Percentiles rank a stretch among this genome's conserved stretches.
These are phyloP conservation scores for Solanum dulcamara DNA, from an alignment of 257 asterid species.

Conservation along the genomic window DNA sequence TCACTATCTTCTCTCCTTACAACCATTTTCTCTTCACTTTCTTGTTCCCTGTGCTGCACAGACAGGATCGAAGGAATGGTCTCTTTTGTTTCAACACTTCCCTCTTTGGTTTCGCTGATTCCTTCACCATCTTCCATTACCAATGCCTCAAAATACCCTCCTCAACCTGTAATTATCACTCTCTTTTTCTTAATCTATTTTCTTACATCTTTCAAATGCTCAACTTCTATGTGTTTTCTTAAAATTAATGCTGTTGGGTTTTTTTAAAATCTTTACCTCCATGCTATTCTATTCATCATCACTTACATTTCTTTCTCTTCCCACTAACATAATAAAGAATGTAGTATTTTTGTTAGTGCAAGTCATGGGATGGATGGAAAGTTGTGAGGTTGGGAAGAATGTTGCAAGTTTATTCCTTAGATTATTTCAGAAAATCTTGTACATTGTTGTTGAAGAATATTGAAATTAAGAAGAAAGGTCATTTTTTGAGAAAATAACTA, in stretches of 20 bases:
- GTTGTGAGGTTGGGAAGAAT: neutral
- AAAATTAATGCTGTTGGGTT: neutral
- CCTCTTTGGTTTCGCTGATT: slow-evolving; percentile 33
- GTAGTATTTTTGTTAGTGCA: neutral
- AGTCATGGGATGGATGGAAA: neutral
- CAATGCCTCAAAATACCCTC: slow-evolving; percentile 12
- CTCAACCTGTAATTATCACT: slow-evolving; percentile 30
- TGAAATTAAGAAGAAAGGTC: neutral
- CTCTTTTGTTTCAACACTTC: slow-evolving; percentile 66
- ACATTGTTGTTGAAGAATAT: neutral
- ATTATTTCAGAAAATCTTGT: neutral
- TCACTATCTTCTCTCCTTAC: neutral
- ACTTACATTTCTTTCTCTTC: neutral
- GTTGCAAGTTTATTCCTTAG: neutral
- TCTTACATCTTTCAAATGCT: neutral
- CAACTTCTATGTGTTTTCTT: neutral
- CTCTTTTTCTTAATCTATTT: neutral
- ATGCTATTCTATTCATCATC: neutral
- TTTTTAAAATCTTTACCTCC: neutral
- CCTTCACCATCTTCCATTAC: slow-evolving; percentile 24
- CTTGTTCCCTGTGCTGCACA: neutral
- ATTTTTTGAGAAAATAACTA: neutral
- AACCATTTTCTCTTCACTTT: neutral
- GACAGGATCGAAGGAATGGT: slow-evolving; percentile 21
- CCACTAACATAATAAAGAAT: neutral